Evolutionary conservation across 495 filamentous ascomycete genomes (phyloP), one percentile per base, ranked within the genome.

Genomic region (Hyaloscypha variabilis): DNA sequence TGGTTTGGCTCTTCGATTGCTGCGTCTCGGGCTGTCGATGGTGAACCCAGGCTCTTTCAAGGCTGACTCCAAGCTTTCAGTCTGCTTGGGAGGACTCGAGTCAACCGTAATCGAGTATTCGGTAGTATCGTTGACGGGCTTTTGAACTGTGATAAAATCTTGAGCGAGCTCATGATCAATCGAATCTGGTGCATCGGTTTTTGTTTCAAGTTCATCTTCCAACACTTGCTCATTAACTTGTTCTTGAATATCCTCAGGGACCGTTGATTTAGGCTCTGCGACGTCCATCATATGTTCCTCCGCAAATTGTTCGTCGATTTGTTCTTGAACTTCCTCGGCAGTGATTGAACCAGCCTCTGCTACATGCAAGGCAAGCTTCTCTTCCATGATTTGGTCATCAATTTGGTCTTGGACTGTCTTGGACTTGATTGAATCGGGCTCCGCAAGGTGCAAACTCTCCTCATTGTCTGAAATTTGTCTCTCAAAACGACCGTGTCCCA

Each of bases 1-100:
- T n/a, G 58, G 58, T 25, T 42, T 63, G 13, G 51, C 28, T n/a
- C 53, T 51, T 49, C 65, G 58, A 59, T 58, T 46, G 26, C 65
- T 68, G 62, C 58, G 56, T 39, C 69, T 55, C 24, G 65, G 51
- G 17, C 51, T 54, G 5, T 54, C 51, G 10, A 52, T 21, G 28
- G 36, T 58, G 28, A 34, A 58, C 19, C 31, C 62, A 10, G 61
- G 46, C n/a, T 58, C 36, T 28, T 60, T 24, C 17, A 1, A 23
- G 31, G 8, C 57, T 21, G 10, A 0, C 2, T 42, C 34, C 11
- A 54, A 6, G 6, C 51, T 8, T 28, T 54, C 25, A 25, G 1
- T 54, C 26, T 28, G 1, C 25, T 24, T 54, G 21, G 51, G 51
- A 13, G 51, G 21, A 54, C 51, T 28, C 25, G 51, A 28, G 3